phyloP scores from a whole-genome alignment of 345 rosid genomes.

The Leavenworthia alabamica region DNA sequence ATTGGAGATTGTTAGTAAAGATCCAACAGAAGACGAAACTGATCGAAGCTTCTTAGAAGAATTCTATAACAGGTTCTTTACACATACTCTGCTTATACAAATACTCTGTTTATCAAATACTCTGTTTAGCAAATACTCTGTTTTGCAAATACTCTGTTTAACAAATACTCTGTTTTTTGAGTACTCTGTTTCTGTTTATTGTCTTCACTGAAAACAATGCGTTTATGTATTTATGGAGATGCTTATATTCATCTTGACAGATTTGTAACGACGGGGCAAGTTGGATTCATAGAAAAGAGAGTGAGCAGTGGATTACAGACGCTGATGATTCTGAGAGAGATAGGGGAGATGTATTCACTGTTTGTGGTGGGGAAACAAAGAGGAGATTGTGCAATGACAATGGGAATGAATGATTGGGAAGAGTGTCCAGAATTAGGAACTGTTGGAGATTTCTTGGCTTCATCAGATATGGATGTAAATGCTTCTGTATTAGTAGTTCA shows the following conservation, averaged over 20 bases:
- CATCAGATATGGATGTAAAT: slow-evolving; percentile 41
- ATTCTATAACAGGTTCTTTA: slow-evolving; percentile 49
- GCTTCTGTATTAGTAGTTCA: slow-evolving; percentile 70
- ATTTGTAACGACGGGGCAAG: slow-evolving; percentile 52
- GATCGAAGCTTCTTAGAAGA: slow-evolving; percentile 52
- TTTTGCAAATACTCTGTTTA: not conserved
- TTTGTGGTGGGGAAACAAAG: slow-evolving; percentile 64
- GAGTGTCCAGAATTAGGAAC: slow-evolving; percentile 76
- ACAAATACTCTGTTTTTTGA: not conserved
- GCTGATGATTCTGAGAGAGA: slow-evolving; percentile 37
- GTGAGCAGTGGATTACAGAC: slow-evolving; percentile 46
- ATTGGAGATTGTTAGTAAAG: slow-evolving; percentile 36
- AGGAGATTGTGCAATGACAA: slow-evolving; percentile 41
- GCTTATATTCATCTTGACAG: slow-evolving; percentile 24
- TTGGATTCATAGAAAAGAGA: slow-evolving; percentile 46
- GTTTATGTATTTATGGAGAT: not conserved
- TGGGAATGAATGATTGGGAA: slow-evolving; percentile 81
- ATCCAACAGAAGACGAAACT: slow-evolving; percentile 33
- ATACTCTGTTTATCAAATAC: not conserved
- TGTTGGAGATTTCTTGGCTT: slow-evolving; percentile 66
- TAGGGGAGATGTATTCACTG: slow-evolving; percentile 49
- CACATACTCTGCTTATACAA: not conserved
- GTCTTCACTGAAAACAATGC: not conserved
- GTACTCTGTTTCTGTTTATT: not conserved
- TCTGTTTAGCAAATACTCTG: slow-evolving; percentile 4